Base-by-base conservation (phyloP, 148 eudicot species). In the Oxyria digyna region DNA sequence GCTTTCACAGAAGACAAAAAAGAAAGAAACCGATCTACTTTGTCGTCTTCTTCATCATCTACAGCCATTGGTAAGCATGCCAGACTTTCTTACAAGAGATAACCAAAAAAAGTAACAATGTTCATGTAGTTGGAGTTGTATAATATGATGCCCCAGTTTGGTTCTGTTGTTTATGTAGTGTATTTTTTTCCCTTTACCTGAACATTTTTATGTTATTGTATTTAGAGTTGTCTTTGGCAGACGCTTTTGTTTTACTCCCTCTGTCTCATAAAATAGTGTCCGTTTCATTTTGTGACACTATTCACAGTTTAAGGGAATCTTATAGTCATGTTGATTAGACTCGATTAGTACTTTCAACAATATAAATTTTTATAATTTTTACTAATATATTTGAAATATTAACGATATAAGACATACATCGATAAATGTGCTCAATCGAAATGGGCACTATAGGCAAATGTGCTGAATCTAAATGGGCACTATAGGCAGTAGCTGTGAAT, bases 11-110 rank as follows among this genome's bases (percentile, higher is more conserved):
- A 46, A 41, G 71, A 68, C 57, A 68, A 68, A 32, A 37, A 68
- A 46, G 71, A 26, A 8, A 17, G 9, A 13, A 50, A 23, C 17
- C 59, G 38, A 9, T 46, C 71, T 42, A 68, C 55, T 17, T 24
- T 68, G 29, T 68, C 71, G 21, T 68, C 71, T 8, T 68, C 59
- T 1, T 68, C 71, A 7, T 68, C 71, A 46, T 68, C 71, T n/a
- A 48, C 71, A 45, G 37, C 37, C 71, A 68, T 68, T 38, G 59
- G 20, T 48, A 68, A 68, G 41, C 38, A 68, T 45, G 59, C 43
- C 48, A 68, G 17, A 20, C 71, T 68, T 31, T 1, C 57, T 26
- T 68, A 43, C 35, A 45, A 33, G 71, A 43, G 55, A 48, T 45
- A 15, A 29, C 13, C 27, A 5, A 8, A 59, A 0, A 59, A 59